Evolutionary conservation across 805 yeast genomes (phyloP).

Genomic region (Cyberlindnera mycetangii): DNA sequence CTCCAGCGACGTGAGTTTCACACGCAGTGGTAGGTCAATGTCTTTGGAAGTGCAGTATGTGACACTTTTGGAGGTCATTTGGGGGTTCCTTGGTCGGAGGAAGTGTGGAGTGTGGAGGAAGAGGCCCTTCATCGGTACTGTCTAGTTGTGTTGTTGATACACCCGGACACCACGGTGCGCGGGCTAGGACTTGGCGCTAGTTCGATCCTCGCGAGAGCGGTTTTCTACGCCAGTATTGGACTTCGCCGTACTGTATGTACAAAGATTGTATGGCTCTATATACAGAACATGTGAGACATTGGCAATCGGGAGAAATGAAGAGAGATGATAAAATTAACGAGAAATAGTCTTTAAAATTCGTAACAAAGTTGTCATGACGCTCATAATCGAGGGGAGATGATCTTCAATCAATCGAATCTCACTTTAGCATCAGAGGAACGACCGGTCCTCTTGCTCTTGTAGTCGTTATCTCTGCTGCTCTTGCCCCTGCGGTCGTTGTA

Average conservation of each 20-base stretch:
- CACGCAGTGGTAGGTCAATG: conserved; percentile 43
- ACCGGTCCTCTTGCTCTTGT: background rate
- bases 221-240: no score
- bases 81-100: background rate
- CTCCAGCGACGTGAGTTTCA: conserved; percentile 47
- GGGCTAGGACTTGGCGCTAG: no score
- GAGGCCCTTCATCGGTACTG: no score
- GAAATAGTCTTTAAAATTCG: no score
- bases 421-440: background rate
- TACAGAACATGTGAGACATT: background rate
- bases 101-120: no score
- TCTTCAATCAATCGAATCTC: background rate
- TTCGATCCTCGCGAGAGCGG: no score
- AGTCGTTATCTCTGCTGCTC: background rate
- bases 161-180: conserved; percentile 1
- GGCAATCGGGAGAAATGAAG: background rate
- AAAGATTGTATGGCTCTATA: background rate
- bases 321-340: no score
- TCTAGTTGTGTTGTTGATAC: background rate
- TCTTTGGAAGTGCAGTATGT: conserved; percentile 59
- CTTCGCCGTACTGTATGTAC: no score
- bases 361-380: no score
- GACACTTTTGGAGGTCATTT: conserved; percentile 36
- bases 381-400: no score
- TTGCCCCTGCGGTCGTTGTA: conserved; percentile 4